Conservation (phyloP, 2,329 filamentous ascomycete species). For the Alternaria consortialis region DNA sequence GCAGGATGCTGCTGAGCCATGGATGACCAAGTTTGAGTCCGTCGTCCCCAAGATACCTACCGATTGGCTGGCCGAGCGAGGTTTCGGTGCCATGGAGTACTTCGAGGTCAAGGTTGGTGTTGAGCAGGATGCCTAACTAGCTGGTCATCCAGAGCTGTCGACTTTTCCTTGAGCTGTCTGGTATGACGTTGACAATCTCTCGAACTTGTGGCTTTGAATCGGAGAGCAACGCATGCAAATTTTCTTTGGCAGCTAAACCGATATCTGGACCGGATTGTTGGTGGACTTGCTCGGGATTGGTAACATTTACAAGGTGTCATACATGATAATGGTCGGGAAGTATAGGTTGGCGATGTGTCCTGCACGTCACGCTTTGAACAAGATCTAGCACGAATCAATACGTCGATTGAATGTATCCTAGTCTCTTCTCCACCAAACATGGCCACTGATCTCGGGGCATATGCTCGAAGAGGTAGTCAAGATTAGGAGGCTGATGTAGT, state of each 20-base stretch:
- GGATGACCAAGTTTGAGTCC: slow-evolving; percentile 32
- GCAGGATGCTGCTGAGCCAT: slow-evolving; percentile 25
- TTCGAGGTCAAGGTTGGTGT: slow-evolving; percentile 41
- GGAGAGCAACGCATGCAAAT: neutral
- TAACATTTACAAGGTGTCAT: slow-evolving; percentile 2
- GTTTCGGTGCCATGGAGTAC: slow-evolving; percentile 39
- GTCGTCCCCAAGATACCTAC: slow-evolving; percentile 12
- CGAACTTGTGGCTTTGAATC: neutral
- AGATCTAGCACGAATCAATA: slow-evolving; percentile 1
- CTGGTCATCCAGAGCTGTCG: neutral
- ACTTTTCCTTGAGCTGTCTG: neutral
- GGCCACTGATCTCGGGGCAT: neutral
- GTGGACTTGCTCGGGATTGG: neutral
- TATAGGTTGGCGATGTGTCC: neutral
- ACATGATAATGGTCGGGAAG: neutral
- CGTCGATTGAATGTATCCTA: neutral
- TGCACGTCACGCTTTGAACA: neutral
- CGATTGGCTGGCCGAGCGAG: slow-evolving; percentile 30
- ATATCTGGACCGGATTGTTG: neutral
- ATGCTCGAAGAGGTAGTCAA: neutral
- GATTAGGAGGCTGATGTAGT: neutral
- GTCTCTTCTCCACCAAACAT: neutral
- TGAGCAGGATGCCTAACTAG: slow-evolving; percentile 1
- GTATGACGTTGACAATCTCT: neutral
- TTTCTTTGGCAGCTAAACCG: neutral